Percentiles rank a stretch among this genome's conserved stretches.
phyloP scores from a whole-genome alignment of 192 early-diverging fungal genomes.

The Anaeromyces robustus region DNA sequence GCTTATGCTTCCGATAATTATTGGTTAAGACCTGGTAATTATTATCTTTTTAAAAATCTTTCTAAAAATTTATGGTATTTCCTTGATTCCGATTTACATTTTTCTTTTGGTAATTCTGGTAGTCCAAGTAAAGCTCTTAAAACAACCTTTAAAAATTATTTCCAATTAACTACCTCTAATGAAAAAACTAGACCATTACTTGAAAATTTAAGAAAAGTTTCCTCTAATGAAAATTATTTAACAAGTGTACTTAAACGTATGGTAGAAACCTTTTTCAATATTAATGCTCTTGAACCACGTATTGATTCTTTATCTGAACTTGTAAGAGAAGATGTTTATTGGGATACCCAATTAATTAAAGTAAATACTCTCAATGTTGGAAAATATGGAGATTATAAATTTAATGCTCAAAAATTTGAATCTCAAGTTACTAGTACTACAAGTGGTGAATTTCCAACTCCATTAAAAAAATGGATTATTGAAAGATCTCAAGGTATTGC shows the following conservation, averaged over 20 bases:
- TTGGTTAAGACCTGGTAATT: background rate
- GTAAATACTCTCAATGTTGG: too few relatives aligned
- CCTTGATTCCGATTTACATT: background rate
- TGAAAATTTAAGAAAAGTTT: background rate
- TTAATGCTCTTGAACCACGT: background rate
- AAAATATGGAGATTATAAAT: too few relatives aligned
- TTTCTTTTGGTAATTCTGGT: background rate
- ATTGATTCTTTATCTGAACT: background rate
- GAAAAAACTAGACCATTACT: background rate
- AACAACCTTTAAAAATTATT: background rate
- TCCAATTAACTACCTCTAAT: too few relatives aligned
- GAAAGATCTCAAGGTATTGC: too few relatives aligned
- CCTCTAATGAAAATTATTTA: background rate
- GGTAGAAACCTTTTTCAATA: background rate
- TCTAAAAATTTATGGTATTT: background rate
- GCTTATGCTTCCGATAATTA: background rate
- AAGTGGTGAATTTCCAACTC: too few relatives aligned
- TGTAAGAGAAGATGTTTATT: background rate
- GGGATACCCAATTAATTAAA: too few relatives aligned
- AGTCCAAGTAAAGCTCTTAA: background rate
- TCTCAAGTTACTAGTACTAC: too few relatives aligned
- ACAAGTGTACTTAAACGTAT: background rate
- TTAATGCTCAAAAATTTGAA: too few relatives aligned
- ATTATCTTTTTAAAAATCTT: background rate
- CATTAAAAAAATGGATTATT: too few relatives aligned